phyloP scores from a whole-genome alignment of 768 basidiomycete species.

The Tulasnella sp. region DNA sequence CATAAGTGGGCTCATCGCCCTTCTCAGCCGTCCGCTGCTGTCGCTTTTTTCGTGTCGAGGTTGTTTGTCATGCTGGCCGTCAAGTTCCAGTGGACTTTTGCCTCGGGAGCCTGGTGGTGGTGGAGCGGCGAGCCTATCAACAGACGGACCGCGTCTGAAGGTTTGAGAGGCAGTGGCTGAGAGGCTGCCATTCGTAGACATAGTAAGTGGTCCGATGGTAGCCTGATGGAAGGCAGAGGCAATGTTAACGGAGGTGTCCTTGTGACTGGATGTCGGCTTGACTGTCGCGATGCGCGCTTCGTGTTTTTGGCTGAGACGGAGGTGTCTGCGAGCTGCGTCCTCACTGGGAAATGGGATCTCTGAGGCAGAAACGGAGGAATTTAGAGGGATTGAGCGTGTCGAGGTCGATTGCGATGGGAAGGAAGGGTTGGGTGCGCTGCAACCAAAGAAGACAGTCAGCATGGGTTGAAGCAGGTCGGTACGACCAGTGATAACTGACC shows the following conservation, averaged over 20 bases:
- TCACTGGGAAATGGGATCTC: slow-evolving; percentile 8
- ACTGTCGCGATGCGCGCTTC: neutral
- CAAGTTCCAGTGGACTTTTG: neutral
- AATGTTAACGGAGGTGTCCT: slow-evolving; percentile 80
- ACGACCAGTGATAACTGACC: slow-evolving; percentile 2
- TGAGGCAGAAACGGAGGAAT: slow-evolving; percentile 1
- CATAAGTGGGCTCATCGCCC: slow-evolving; percentile 12
- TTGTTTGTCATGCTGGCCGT: neutral
- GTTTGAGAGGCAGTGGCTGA: neutral
- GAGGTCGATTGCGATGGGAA: slow-evolving; percentile 1
- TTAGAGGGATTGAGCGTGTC: neutral
- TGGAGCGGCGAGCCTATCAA: slow-evolving; percentile 5
- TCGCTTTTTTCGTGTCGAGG: neutral
- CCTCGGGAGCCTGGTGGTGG: neutral
- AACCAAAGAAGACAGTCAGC: neutral
- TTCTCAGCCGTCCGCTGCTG: neutral
- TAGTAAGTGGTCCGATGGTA: slow-evolving; percentile 26
- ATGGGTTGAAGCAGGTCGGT: neutral
- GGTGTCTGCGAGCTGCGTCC: slow-evolving; percentile 1
- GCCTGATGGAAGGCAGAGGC: slow-evolving; percentile 74
- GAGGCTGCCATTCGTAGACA: neutral
- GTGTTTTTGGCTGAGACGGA: slow-evolving; percentile 10
- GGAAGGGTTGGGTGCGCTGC: neutral
- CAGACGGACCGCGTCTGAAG: neutral
- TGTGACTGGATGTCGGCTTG: slow-evolving; percentile 35